phyloP scores from a whole-genome alignment of 345 rosid species.

The Eucalyptus tenuipes region DNA sequence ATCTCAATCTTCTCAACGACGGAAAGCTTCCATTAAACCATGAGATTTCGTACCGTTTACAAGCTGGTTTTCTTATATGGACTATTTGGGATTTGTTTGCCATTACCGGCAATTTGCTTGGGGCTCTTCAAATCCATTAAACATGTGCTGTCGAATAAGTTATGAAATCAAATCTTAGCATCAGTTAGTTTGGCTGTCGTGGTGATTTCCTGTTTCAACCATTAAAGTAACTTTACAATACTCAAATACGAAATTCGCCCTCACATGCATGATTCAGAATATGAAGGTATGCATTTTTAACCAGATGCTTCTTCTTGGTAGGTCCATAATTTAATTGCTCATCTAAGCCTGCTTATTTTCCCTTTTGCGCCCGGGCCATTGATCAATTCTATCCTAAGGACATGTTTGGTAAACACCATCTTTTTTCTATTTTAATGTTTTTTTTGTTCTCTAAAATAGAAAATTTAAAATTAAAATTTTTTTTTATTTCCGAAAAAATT shows the following conservation, averaged over 20 bases:
- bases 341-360: not conserved
- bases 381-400: not conserved
- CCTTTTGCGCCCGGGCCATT: not conserved
- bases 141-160: not conserved
- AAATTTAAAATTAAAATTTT: too few relatives aligned
- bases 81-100: not conserved
- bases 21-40: slow-evolving; percentile 62
- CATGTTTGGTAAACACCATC: not conserved
- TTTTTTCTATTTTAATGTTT: too few relatives aligned
- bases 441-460: too few relatives aligned
- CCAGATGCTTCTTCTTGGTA: not conserved
- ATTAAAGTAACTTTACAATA: not conserved
- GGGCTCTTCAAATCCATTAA: not conserved
- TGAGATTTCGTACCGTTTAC: slow-evolving; percentile 55
- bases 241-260: slow-evolving; percentile 27
- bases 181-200: not conserved
- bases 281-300: slow-evolving; percentile 11
- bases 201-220: not conserved
- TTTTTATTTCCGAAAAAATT: too few relatives aligned
- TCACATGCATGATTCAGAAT: slow-evolving; percentile 14
- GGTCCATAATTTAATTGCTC: not conserved
- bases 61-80: slow-evolving; percentile 12
- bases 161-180: not conserved
- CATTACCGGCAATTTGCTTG: not conserved
- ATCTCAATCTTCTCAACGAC: slow-evolving; percentile 66